phyloP scores from a whole-genome alignment of 2,329 filamentous ascomycete species.

The Dendrostoma leiphaemia region DNA sequence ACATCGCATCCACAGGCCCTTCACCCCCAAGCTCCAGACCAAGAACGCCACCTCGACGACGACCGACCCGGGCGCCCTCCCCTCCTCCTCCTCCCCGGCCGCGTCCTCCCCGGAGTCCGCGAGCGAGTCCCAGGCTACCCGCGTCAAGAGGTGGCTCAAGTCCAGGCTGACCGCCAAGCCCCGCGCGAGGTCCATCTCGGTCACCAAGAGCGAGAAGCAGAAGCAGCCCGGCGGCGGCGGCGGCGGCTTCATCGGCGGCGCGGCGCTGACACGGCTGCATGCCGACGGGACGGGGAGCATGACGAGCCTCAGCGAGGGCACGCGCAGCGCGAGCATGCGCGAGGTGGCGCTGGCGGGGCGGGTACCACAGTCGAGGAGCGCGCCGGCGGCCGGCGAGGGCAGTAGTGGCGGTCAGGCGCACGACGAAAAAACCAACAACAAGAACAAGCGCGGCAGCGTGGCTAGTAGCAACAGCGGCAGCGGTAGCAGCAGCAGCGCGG shows the following conservation, averaged over 20 bases:
- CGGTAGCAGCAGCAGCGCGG: constrained; percentile 22
- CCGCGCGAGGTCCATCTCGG: constrained; percentile 26
- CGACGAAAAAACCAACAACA: background rate
- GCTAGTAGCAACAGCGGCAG: background rate
- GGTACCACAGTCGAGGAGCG: too few species aligned
- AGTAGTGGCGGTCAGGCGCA: background rate
- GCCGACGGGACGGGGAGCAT: constrained; percentile 31
- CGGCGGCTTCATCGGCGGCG: constrained; percentile 41
- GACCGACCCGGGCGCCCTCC: constrained; percentile 6
- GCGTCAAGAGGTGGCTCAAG: constrained; percentile 43
- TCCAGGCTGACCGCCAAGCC: constrained; percentile 37
- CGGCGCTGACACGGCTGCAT: constrained; percentile 28
- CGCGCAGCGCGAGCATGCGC: constrained; percentile 26
- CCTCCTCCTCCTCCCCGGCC: constrained; percentile 13
- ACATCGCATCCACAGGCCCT: constrained; percentile 11
- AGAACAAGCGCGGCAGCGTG: background rate
- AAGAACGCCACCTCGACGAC: constrained; percentile 12
- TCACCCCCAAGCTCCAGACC: constrained; percentile 18
- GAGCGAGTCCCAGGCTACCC: constrained; percentile 25
- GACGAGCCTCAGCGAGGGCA: constrained; percentile 22
- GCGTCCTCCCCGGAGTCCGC: constrained; percentile 18
- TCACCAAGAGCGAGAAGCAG: constrained; percentile 1
- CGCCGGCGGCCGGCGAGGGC: constrained; percentile 12
- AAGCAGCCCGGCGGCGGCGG: background rate
- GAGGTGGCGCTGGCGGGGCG: constrained; percentile 32